These are phyloP conservation scores for Azolla pinnata DNA, from an alignment of 75 land plant genomes.

Conservation along the genomic window DNA sequence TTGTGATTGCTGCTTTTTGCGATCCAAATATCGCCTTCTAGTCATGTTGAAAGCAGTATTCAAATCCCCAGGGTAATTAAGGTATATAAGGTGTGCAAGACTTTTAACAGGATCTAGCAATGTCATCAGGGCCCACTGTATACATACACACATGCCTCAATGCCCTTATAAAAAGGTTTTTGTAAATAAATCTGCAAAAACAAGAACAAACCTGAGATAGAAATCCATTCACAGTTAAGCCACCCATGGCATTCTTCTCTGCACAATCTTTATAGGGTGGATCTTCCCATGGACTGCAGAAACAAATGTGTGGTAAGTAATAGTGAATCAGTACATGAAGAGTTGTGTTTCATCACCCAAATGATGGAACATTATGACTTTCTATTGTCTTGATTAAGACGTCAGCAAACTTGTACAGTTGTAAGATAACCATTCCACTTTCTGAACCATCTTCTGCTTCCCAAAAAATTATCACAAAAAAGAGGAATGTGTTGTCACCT, in stretches of 20 bases:
- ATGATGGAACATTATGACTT: too few species aligned
- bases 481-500: too few species aligned
- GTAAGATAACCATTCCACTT: too few species aligned
- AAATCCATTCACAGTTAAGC: conserved; percentile 69
- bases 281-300: conserved; percentile 77
- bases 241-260: conserved; percentile 66
- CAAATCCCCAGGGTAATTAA: conserved; percentile 72
- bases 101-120: conserved; percentile 67
- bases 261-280: conserved; percentile 53
- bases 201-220: conserved; percentile 49
- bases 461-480: too few species aligned
- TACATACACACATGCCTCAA: too few species aligned
- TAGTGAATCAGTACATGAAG: too few species aligned
- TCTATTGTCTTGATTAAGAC: too few species aligned
- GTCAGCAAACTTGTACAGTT: too few species aligned
- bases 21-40: conserved; percentile 65
- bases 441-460: too few species aligned
- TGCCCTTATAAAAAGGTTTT: not conserved
- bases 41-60: conserved; percentile 59
- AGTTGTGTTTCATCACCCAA: too few species aligned
- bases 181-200: not conserved
- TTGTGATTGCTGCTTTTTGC: conserved; percentile 61
- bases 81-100: conserved; percentile 67
- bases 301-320: too few species aligned
- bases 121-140: conserved; percentile 98